phyloP scores from a whole-genome alignment of 441 rosid species.

The Populus hybrid region DNA sequence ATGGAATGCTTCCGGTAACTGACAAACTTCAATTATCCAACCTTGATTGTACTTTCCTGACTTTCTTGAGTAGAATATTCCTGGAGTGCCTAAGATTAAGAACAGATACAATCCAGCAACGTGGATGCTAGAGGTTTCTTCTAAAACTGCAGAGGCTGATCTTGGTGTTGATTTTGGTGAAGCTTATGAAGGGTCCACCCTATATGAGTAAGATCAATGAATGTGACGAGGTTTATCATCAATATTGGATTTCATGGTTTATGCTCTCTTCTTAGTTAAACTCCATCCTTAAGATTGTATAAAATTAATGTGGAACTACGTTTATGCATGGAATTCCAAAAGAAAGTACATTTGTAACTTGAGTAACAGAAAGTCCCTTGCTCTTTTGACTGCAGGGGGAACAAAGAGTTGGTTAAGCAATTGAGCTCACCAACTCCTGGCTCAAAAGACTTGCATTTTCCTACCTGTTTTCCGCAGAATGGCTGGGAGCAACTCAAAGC shows the following conservation, averaged over 20 bases:
- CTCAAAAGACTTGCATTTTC: slow-evolving; percentile 45
- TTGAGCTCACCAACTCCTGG: slow-evolving; percentile 40
- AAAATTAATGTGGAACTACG: background rate
- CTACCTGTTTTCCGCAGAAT: slow-evolving; percentile 40
- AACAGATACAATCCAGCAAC: slow-evolving; percentile 63
- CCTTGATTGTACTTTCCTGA: background rate
- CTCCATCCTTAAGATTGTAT: background rate
- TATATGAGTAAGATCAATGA: slow-evolving; percentile 27
- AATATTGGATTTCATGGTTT: background rate
- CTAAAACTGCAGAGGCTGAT: slow-evolving; percentile 45
- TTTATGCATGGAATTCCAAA: background rate
- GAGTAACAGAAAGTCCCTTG: background rate
- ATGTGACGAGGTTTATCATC: background rate
- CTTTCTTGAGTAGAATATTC: slow-evolving; percentile 28
- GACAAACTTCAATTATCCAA: background rate
- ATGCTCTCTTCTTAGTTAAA: background rate
- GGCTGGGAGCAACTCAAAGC: slow-evolving; percentile 56
- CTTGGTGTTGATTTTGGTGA: slow-evolving; percentile 49
- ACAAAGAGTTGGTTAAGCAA: slow-evolving; percentile 34
- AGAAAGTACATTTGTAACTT: background rate
- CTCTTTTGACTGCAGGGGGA: slow-evolving; percentile 31
- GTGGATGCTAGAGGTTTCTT: slow-evolving; percentile 65
- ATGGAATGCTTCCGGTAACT: background rate
- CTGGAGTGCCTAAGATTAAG: slow-evolving; percentile 52
- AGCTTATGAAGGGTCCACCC: slow-evolving; percentile 38